Evolutionary conservation across 176 grass and related monocot genomes (phyloP).

Genomic region (Phoenix dactylifera): DNA sequence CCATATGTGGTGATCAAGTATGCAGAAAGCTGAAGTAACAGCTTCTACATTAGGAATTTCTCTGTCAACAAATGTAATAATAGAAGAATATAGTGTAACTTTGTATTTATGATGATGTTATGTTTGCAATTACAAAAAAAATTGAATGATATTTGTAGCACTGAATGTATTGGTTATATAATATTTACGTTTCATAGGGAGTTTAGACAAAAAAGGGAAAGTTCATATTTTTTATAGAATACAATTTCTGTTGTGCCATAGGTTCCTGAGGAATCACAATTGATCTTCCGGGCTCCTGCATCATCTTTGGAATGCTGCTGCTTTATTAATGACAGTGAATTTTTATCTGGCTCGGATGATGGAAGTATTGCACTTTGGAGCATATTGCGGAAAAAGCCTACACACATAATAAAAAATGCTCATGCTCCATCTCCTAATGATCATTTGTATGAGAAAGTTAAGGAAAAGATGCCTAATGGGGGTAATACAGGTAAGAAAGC

Average conservation of each 20-base stretch:
- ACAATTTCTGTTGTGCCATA: slow-evolving; percentile 21
- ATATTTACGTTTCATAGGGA: too few relatives aligned
- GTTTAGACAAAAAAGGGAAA: too few relatives aligned
- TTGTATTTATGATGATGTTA: too few relatives aligned
- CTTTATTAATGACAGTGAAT: slow-evolving; percentile 80
- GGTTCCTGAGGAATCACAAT: slow-evolving; percentile 80
- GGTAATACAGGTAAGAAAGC: slow-evolving; percentile 7
- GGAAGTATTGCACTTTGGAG: slow-evolving; percentile 80
- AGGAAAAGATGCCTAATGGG: slow-evolving; percentile 29
- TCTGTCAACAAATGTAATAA: too few relatives aligned
- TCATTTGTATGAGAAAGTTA: slow-evolving; percentile 16
- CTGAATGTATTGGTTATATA: too few relatives aligned
- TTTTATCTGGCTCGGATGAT: slow-evolving; percentile 79
- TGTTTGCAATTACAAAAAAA: too few relatives aligned
- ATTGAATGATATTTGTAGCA: too few relatives aligned
- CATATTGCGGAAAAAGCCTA: slow-evolving; percentile 71
- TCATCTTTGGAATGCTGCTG: slow-evolving; percentile 74
- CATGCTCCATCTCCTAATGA: slow-evolving; percentile 27
- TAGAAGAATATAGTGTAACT: too few relatives aligned
- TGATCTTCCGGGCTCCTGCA: slow-evolving; percentile 72
- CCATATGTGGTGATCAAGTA: too few relatives aligned
- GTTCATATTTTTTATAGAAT: too few relatives aligned
- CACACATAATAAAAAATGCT: slow-evolving; percentile 71
- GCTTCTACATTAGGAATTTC: too few relatives aligned
- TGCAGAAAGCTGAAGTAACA: too few relatives aligned